Evolutionary conservation across 805 yeast species (phyloP), one percentile per base, ranked within the genome.

Genomic region (Wickerhamia fluorescens): DNA sequence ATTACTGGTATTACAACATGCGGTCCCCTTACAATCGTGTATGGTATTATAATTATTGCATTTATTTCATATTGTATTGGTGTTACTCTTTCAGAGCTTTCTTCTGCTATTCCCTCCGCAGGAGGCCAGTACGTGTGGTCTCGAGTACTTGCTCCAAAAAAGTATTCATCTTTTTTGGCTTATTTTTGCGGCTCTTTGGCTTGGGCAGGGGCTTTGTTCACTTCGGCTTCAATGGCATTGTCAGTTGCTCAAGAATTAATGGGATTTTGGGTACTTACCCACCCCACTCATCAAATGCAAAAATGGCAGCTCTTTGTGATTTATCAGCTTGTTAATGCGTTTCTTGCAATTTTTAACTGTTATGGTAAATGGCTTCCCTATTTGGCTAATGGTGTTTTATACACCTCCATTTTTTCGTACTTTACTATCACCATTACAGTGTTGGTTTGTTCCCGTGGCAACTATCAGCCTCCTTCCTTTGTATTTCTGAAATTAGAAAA

Each of bases 61-160:
- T 41, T 38, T 33, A 47, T 61, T 25, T 58, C 65, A 13, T 47
- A 51, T 35, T 49, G 57, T 40, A 49, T 61, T 31, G 67, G 62
- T 12, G 49, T 53, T 31, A 51, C 66, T 5, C 51, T 61, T 23
- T 52, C 61, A 3, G 68, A 61, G 36, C 46, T 61, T 36, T 51
- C 65, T 7, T 47, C 56, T 21, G 64, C 66, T 13, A 58, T 56
- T 29, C 65, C 65, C 3, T 50, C 58, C 9, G 65, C 66, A 14
- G 67, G 67, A 2, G 67, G 66, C 33, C 68, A 60, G 44, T 60
- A 61, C 36, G 60, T 54, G 28, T 61, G 67, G 67, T 52, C 66
- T 5, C 42, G 61, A 22, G 59, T 51, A 4, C 46, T 61, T 31
- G 57, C 66, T 11, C 67, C 67, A 3, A 43, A 51, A 27, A 57